phyloP scores from a whole-genome alignment of 2,329 filamentous ascomycete species.

The Epichloe sibirici region DNA sequence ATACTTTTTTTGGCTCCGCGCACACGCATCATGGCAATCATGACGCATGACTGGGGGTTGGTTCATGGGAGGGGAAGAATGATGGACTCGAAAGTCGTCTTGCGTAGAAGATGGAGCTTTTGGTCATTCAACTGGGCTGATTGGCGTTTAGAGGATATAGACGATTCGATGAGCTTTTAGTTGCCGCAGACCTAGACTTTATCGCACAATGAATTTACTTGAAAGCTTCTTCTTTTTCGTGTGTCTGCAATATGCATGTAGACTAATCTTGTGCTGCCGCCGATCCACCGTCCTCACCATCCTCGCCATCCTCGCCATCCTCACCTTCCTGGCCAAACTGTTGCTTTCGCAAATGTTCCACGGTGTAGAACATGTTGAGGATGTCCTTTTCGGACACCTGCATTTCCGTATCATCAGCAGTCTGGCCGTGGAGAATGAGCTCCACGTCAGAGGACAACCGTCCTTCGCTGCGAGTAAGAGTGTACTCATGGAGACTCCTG shows the following conservation, averaged over 20 bases:
- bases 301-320: background rate
- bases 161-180: constrained; percentile 24
- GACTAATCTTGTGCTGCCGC: background rate
- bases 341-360: constrained; percentile 36
- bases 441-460: constrained; percentile 19
- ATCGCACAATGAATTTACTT: constrained; percentile 9
- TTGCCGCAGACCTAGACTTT: constrained; percentile 13
- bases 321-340: constrained; percentile 12
- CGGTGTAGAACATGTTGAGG: constrained; percentile 31
- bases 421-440: constrained; percentile 10
- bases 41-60: constrained; percentile 6
- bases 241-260: background rate
- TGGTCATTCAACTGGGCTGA: constrained; percentile 22
- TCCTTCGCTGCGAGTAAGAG: constrained; percentile 19
- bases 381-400: constrained; percentile 26
- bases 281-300: constrained; percentile 3
- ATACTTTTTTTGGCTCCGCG: background rate
- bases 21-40: constrained; percentile 4
- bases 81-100: constrained; percentile 6
- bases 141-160: constrained; percentile 27
- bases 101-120: constrained; percentile 8
- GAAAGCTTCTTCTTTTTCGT: background rate
- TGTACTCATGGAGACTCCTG: constrained; percentile 20
- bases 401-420: constrained; percentile 20
- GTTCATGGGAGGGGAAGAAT: constrained; percentile 2